Percentiles rank a stretch among this genome's conserved stretches.
Evolutionary conservation across 1,139 yeast species (phyloP).

Genomic region (Komagataea norvegica): DNA sequence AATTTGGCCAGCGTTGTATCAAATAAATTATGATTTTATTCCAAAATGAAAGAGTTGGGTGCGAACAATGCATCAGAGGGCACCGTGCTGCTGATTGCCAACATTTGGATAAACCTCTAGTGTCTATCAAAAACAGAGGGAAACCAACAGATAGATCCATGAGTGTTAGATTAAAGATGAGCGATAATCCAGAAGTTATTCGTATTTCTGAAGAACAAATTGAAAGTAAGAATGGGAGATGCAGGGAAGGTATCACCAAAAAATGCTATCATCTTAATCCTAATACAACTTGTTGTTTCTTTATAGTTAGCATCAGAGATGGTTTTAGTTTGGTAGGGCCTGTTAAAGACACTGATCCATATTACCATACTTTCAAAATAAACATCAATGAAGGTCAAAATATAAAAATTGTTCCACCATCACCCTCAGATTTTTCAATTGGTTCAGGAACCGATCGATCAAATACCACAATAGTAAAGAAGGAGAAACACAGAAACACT

Average conservation of each 20-base stretch:
- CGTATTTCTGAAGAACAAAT: background rate
- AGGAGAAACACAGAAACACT: background rate
- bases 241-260: background rate
- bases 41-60: conserved; percentile 11
- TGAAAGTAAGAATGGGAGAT: conserved; percentile 8
- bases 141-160: conserved; percentile 2
- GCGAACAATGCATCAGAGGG: conserved; percentile 9
- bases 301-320: background rate
- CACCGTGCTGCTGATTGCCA: conserved; percentile 10
- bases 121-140: conserved; percentile 7
- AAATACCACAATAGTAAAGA: too few relatives aligned
- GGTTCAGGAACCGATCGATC: background rate
- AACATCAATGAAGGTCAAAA: background rate
- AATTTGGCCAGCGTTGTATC: too few relatives aligned
- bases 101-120: conserved; percentile 5
- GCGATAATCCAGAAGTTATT: background rate
- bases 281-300: conserved; percentile 6
- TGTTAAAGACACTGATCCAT: background rate
- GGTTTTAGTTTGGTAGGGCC: conserved; percentile 4
- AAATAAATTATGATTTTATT: conserved; percentile 8
- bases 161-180: conserved; percentile 5
- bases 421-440: background rate
- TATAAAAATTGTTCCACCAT: background rate
- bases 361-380: background rate
- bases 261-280: conserved; percentile 7